These are phyloP conservation scores for Gossypium stocksii DNA, from an alignment of 345 rosid species.

Conservation along the genomic window DNA sequence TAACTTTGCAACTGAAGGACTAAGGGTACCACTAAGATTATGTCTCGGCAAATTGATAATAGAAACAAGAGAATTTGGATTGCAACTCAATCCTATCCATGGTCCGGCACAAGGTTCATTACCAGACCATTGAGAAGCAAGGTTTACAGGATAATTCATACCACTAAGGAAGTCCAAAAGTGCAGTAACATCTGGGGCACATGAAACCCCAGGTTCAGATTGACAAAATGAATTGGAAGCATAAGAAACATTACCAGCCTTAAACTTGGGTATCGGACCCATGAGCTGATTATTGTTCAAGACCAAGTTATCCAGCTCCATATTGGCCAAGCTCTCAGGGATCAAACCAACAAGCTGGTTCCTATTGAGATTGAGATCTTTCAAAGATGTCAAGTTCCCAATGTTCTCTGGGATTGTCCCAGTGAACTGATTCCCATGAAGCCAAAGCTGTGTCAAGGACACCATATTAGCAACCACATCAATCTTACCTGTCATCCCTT, in stretches of 20 bases:
- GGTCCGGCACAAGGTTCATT: slow-evolving; percentile 54
- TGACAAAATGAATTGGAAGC: slow-evolving; percentile 55
- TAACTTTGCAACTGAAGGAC: slow-evolving; percentile 54
- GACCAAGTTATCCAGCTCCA: slow-evolving; percentile 47
- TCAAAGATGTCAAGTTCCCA: slow-evolving; percentile 45
- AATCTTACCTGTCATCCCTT: slow-evolving; percentile 50
- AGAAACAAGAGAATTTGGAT: slow-evolving; percentile 22
- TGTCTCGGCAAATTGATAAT: slow-evolving; percentile 39
- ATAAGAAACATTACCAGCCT: slow-evolving; percentile 34
- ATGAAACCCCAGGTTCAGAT: slow-evolving; percentile 36
- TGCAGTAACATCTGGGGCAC: slow-evolving; percentile 55
- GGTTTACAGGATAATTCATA: slow-evolving; percentile 51
- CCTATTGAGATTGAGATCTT: slow-evolving; percentile 54
- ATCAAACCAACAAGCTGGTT: slow-evolving; percentile 57
- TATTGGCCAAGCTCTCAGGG: slow-evolving; percentile 46
- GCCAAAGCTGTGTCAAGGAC: slow-evolving; percentile 54
- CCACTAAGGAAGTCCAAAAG: slow-evolving; percentile 57
- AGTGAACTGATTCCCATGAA: slow-evolving; percentile 72
- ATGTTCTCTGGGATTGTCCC: slow-evolving; percentile 59
- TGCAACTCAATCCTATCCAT: slow-evolving; percentile 57
- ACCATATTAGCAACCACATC: slow-evolving; percentile 52
- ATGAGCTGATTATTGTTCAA: slow-evolving; percentile 64
- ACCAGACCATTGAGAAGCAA: slow-evolving; percentile 56
- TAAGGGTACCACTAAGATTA: slow-evolving; percentile 58
- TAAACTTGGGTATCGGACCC: slow-evolving; percentile 69